Evolutionary conservation across 2,329 filamentous ascomycete species (phyloP).

Genomic region (Cyphellophora attinorum): DNA sequence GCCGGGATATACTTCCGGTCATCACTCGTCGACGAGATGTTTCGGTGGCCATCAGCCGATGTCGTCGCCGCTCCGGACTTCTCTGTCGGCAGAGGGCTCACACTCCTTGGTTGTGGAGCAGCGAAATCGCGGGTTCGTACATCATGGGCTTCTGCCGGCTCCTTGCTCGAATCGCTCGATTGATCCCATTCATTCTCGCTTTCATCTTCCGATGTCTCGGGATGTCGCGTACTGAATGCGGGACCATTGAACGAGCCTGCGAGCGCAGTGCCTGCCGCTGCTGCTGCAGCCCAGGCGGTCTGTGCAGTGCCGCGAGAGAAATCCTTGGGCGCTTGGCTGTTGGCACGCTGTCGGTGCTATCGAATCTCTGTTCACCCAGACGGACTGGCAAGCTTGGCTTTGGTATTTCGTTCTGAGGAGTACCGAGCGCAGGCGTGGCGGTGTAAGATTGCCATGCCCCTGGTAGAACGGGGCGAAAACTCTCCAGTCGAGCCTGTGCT

Average conservation of each 20-base stretch:
- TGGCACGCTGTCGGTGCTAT: slow-evolving; percentile 16
- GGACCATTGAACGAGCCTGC: slow-evolving; percentile 34
- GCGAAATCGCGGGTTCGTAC: slow-evolving; percentile 22
- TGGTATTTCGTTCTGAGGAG: slow-evolving; percentile 3
- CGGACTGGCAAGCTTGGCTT: slow-evolving; percentile 3
- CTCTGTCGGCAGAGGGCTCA: not conserved
- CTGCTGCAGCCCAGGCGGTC: slow-evolving; percentile 31
- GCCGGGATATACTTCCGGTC: slow-evolving; percentile 20
- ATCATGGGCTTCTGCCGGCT: slow-evolving; percentile 30
- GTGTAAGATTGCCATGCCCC: slow-evolving; percentile 45
- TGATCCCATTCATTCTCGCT: slow-evolving; percentile 24
- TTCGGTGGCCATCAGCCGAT: not conserved
- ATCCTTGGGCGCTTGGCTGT: slow-evolving; percentile 11
- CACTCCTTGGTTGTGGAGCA: not conserved
- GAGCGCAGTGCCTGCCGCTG: slow-evolving; percentile 38
- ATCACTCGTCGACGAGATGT: slow-evolving; percentile 1
- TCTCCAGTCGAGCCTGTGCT: slow-evolving; percentile 24
- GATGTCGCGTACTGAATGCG: slow-evolving; percentile 21
- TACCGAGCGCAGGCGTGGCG: slow-evolving; percentile 4
- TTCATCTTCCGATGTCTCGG: slow-evolving; percentile 9
- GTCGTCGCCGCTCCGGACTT: not conserved
- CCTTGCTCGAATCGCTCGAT: slow-evolving; percentile 28
- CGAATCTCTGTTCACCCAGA: slow-evolving; percentile 3
- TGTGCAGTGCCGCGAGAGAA: not conserved
- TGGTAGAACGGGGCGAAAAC: slow-evolving; percentile 42